Conservation (phyloP, 495 filamentous ascomycete species). For the Aspergillus haitiensis region DNA sequence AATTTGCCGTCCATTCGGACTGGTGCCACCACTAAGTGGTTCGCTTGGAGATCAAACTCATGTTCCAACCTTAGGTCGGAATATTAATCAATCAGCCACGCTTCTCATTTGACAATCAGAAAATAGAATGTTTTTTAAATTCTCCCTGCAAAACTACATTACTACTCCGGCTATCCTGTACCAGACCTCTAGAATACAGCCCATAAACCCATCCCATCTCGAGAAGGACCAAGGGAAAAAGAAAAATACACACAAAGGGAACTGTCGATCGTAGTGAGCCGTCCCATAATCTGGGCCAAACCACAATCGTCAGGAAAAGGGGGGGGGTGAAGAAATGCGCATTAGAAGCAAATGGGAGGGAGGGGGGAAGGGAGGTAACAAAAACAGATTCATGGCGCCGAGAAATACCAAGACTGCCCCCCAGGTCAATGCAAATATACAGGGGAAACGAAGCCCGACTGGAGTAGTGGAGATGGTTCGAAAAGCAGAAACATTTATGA, state of each 20-base stretch:
- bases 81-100: too few species aligned
- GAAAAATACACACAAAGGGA: not conserved
- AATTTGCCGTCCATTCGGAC: too few species aligned
- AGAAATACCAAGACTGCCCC: conserved; percentile 39
- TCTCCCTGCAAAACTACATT: conserved; percentile 6
- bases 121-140: not conserved
- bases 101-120: not conserved
- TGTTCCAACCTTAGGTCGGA: too few species aligned
- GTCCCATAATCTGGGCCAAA: too few species aligned
- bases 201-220: conserved; percentile 7
- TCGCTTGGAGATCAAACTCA: too few species aligned
- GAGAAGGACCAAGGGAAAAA: conserved; percentile 5
- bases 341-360: conserved; percentile 8
- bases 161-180: conserved; percentile 10
- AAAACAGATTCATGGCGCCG: conserved; percentile 38
- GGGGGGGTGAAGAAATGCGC: not conserved
- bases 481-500: conserved; percentile 13
- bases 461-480: conserved; percentile 30
- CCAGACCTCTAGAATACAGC: conserved; percentile 22
- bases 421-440: conserved; percentile 36
- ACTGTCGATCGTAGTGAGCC: too few species aligned
- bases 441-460: conserved; percentile 22
- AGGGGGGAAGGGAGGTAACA: conserved; percentile 8
- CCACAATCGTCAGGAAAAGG: not conserved
- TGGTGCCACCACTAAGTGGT: too few species aligned